These are phyloP conservation scores for Yamadazyma nakazawae DNA, from an alignment of 805 yeast genomes.

Conservation along the genomic window DNA sequence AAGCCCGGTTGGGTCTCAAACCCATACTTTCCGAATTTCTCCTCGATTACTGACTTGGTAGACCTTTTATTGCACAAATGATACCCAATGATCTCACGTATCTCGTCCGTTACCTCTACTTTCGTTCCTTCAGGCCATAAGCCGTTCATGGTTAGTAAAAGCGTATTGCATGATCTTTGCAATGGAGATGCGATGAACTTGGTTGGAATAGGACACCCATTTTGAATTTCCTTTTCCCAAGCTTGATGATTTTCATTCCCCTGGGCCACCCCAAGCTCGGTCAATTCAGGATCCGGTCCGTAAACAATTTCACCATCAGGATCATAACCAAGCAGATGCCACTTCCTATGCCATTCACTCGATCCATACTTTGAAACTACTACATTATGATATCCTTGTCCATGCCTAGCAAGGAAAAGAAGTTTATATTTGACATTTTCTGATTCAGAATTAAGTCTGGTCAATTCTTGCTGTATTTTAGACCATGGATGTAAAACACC, in stretches of 20 bases:
- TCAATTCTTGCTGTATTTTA: conserved; percentile 22
- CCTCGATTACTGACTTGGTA: conserved; percentile 30
- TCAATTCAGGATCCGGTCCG: conserved; percentile 62
- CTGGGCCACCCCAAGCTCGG: conserved; percentile 53
- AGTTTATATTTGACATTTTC: conserved; percentile 43
- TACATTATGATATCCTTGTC: conserved; percentile 66
- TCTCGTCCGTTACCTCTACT: conserved; percentile 36
- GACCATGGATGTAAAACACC: conserved; percentile 45
- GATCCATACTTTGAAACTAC: conserved; percentile 53
- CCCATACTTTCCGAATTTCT: conserved; percentile 31
- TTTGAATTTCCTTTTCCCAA: conserved; percentile 41
- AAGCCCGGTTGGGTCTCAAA: conserved; percentile 43
- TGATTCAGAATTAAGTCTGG: not conserved
- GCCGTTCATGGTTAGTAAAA: conserved; percentile 49
- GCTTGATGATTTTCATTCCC: conserved; percentile 48
- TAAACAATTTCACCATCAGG: conserved; percentile 45
- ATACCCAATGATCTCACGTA: conserved; percentile 61
- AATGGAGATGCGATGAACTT: conserved; percentile 59
- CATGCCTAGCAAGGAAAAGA: conserved; percentile 60
- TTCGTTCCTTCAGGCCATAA: conserved; percentile 21
- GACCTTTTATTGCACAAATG: conserved; percentile 63
- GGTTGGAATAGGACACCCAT: conserved; percentile 55
- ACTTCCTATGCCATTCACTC: conserved; percentile 54
- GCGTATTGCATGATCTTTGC: conserved; percentile 58
- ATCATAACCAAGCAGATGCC: conserved; percentile 51